phyloP scores from a whole-genome alignment of 2,329 filamentous ascomycete genomes.

The Alternaria brassicicola region DNA sequence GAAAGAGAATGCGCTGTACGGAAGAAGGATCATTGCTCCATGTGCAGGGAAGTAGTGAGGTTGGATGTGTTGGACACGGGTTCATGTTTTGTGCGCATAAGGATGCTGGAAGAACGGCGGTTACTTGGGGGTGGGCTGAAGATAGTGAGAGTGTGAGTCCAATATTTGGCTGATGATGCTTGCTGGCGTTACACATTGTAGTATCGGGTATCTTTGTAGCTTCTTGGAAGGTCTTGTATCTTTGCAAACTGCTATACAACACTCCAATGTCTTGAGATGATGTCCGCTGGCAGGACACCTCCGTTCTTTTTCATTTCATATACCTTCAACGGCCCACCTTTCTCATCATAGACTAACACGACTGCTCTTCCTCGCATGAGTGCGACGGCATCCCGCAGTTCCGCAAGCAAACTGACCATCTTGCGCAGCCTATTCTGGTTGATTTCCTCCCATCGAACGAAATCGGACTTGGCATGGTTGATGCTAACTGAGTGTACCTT shows the following conservation, averaged over 20 bases:
- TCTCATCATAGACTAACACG: slow-evolving; percentile 19
- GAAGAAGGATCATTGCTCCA: too few relatives aligned
- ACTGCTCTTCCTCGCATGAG: slow-evolving; percentile 7
- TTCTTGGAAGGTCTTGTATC: too few relatives aligned
- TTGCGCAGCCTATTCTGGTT: slow-evolving; percentile 24
- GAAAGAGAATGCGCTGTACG: too few relatives aligned
- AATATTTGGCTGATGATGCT: too few relatives aligned
- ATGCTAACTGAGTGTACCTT: slow-evolving; percentile 13
- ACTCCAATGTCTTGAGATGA: slow-evolving; percentile 14
- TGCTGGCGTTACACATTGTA: too few relatives aligned
- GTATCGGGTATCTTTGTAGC: background rate
- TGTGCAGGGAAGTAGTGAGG: too few relatives aligned
- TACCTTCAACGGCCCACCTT: slow-evolving; percentile 14
- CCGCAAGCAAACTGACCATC: slow-evolving; percentile 22
- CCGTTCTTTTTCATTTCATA: slow-evolving; percentile 12
- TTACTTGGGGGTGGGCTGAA: too few relatives aligned
- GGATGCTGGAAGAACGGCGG: too few relatives aligned
- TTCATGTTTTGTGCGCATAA: too few relatives aligned
- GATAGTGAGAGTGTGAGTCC: too few relatives aligned
- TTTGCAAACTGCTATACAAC: too few relatives aligned
- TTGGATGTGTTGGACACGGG: too few relatives aligned
- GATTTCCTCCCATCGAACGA: slow-evolving; percentile 20
- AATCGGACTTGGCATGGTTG: slow-evolving; percentile 6
- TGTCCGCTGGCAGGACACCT: slow-evolving; percentile 17
- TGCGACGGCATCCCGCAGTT: slow-evolving; percentile 12